Percentiles rank a stretch among this genome's conserved stretches.
Conservation (phyloP, 441 rosid genomes). For the Syzygium malaccense region DNA sequence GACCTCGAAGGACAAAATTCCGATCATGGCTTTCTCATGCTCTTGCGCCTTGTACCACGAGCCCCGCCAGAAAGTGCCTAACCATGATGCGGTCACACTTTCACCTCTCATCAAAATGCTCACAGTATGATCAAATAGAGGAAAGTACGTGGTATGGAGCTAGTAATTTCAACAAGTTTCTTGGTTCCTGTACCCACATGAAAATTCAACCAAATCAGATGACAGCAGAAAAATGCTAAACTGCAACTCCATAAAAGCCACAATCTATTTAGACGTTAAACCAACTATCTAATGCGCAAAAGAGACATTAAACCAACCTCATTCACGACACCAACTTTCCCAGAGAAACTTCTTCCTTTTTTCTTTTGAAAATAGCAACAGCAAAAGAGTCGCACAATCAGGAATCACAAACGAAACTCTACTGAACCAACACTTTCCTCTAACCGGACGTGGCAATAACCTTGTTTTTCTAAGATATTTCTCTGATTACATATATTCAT, state of each 20-base stretch:
- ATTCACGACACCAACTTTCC: background rate
- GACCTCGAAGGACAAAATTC: slow-evolving; percentile 52
- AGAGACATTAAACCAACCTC: background rate
- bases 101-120: slow-evolving; percentile 18
- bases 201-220: background rate
- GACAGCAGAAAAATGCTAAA: background rate
- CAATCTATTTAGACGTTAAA: background rate
- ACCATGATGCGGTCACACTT: slow-evolving; percentile 41
- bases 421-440: background rate
- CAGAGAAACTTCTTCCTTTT: background rate
- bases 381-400: background rate
- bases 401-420: background rate
- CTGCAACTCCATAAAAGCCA: background rate
- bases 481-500: background rate
- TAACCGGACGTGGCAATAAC: background rate
- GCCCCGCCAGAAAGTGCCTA: slow-evolving; percentile 33
- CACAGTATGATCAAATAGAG: background rate
- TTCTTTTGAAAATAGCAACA: background rate
- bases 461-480: background rate
- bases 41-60: slow-evolving; percentile 22
- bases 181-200: background rate
- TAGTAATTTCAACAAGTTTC: background rate
- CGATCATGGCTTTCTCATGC: slow-evolving; percentile 29
- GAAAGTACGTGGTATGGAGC: background rate
- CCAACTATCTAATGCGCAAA: background rate